Evolutionary conservation across 768 basidiomycete genomes (phyloP), one percentile per base, ranked within the genome.

Genomic region (Favolaschia claudopus): DNA sequence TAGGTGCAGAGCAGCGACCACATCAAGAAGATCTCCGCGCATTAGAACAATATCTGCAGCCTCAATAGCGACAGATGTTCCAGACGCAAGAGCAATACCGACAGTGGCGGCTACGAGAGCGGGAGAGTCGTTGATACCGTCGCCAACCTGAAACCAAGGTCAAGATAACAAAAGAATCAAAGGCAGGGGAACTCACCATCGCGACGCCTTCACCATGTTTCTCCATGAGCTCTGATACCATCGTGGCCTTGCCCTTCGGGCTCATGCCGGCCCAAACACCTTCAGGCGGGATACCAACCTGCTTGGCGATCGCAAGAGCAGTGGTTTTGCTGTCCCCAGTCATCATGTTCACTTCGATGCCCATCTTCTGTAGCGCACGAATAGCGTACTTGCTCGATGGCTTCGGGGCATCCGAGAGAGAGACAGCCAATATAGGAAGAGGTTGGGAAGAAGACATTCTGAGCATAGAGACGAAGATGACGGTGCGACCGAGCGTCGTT

Each of bases 121-220:
- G 2, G 96, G 96, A 3, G 96, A 98, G 72, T 99, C 97, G 72
- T 99, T 99, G 78, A 99, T 97, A 31, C 97, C 97, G 73, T 99
- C 97, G 22, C 97, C 97, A 36, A 99, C 95, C 95, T 96, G 62
- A 20, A 60, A 25, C 56, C 14, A 39, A 33, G 44, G 52, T 27
- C 40, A 34, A 58, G 36, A 24, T 32, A 31, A 51, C 2, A 60
- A 38, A 34, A 36, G 7, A 24, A 31, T 28, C 36, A 43, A 56
- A 31, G 51, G 45, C 20, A 28, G 15, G 76, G 84, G 56, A 68
- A 17, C 54, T 46, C 15, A 93, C 96, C 96, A 98, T 97, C 3
- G 95, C 95, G 31, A 98, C 89, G 27, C 89, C 91, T 10, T 83
- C 83, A 1, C 82, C 83, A 44, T 89, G 75, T 66, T 83, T 83